Evolutionary conservation across 2,329 filamentous ascomycete species (phyloP), one percentile per base, ranked within the genome.

Genomic region (Xylaria sp.): DNA sequence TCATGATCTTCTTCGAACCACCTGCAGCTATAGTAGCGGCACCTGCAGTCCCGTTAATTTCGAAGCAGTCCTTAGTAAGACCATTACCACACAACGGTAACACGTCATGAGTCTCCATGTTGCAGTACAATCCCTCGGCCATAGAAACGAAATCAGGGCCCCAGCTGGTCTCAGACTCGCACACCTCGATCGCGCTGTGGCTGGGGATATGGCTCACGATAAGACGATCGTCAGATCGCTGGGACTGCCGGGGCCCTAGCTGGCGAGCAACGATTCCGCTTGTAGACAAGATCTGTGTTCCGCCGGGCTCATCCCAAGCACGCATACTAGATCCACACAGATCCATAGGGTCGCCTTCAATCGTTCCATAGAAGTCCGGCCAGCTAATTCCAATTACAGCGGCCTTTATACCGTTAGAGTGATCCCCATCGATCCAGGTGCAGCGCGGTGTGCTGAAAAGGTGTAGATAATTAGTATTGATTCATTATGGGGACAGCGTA

Each of bases 141-240:
- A 71, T 60, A 7, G 77, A 79, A 27, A 78, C 76, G 30, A 79
- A 76, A 61, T 79, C 77, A 11, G 77, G 78, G 8, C 78, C 79
- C 4, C 72, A 67, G 36, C 77, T 78, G 5, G 65, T 75, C 6
- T 65, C 42, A 30, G 69, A 73, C 66, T 76, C 64, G 68, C 79
- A 80, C 8, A 80, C 72, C 58, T 74, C 69, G 12, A 61, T 74
- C 14, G 78, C 79, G 57, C 71, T 77, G 61, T 79, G 77, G n/a
- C 54, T 60, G n/a, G 55, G 32, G 5, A 66, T 50, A 24, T 62
- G 59, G 54, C 75, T 77, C 11, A 76, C 67, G 32, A 74, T 66
- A 39, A 76, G 69, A n/a, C 72, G 69, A 24, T 62, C n/a, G 30
- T 62, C 34, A 4, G 48, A 39, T 17, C 64, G 57, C 19, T 65